Evolutionary conservation across 2,329 filamentous ascomycete genomes (phyloP).

Genomic region (Pyricularia pennisetigena): DNA sequence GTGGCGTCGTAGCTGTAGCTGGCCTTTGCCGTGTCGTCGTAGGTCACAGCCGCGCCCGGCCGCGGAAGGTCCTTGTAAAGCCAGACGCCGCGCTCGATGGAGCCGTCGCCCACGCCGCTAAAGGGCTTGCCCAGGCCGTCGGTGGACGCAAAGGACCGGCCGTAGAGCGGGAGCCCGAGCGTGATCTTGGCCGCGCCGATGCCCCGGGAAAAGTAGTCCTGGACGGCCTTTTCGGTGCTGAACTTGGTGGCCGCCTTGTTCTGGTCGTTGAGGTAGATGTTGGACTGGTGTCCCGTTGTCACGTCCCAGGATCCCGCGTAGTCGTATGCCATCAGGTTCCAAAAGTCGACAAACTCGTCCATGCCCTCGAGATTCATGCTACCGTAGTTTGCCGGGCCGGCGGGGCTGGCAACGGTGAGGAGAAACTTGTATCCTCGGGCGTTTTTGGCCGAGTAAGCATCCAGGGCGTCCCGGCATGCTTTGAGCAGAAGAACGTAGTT

Average conservation of each 20-base stretch:
- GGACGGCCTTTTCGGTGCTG: slow-evolving; percentile 55
- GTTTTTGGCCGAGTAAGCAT: slow-evolving; percentile 17
- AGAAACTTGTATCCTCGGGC: slow-evolving; percentile 21
- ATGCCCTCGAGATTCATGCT: slow-evolving; percentile 34
- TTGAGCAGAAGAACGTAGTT: slow-evolving; percentile 31
- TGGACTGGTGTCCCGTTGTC: slow-evolving; percentile 55
- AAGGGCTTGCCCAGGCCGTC: slow-evolving; percentile 55
- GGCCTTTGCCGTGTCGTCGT: slow-evolving; percentile 49
- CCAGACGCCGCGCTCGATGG: slow-evolving; percentile 53
- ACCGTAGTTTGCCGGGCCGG: slow-evolving; percentile 32
- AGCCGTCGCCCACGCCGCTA: slow-evolving; percentile 51
- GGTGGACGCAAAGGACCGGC: slow-evolving; percentile 63
- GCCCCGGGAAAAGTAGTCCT: slow-evolving; percentile 49
- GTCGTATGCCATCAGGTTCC: slow-evolving; percentile 60
- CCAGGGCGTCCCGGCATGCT: slow-evolving; percentile 27
- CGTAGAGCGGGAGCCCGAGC: slow-evolving; percentile 70
- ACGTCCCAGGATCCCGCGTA: slow-evolving; percentile 57
- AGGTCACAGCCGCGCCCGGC: slow-evolving; percentile 42
- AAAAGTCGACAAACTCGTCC: slow-evolving; percentile 39
- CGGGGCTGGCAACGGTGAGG: slow-evolving; percentile 24
- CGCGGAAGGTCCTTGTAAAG: slow-evolving; percentile 64
- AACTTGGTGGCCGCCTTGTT: slow-evolving; percentile 54
- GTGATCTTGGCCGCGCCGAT: slow-evolving; percentile 57
- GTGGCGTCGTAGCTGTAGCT: slow-evolving; percentile 60
- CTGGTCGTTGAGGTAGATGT: slow-evolving; percentile 45